Base-by-base conservation (phyloP, 345 rosid genomes). In the Eutrema yunnanense region DNA sequence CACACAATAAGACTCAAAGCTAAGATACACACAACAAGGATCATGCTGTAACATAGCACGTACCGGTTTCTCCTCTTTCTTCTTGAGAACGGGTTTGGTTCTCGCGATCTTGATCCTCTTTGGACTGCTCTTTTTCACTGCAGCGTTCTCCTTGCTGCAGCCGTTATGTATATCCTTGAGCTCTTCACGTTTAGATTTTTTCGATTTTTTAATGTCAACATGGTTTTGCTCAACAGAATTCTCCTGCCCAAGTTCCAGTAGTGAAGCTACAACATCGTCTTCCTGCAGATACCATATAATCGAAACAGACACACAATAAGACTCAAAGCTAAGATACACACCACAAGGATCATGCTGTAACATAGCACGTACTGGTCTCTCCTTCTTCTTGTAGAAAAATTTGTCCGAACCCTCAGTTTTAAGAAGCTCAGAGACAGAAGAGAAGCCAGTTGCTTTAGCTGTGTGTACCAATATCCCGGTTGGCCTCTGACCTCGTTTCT, bases 1-100 rank as follows among this genome's bases (percentile, higher is more conserved):
- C 26, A 22, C 26, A 22, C 26, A 22, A 22, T 22, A 22, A 32
- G 34, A 32, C 34, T 32, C 34, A 32, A 32, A 32, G 34, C 34
- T 32, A 32, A 32, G 34, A 32, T 4, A 5, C 34, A 4, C 6
- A 5, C 34, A 32, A 32, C 34, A 32, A 32, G 6, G 1, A 4
- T 32, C 34, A 4, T 6, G 4, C 34, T 32, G 5, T 5, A 32
- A 4, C 5, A 36, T 6, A 36, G 8, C 4, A 41, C 44, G 0
- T 41, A 41, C 44, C 16, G 50, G 2, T 46, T 46, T 1, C 64
- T 80, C 58, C 71, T 83, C 75, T 34, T 65, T 67, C 78, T 34
- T 76, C 48, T 76, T 27, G 22, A 41, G 43, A 22, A 40, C 22
- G 3, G 50, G 50, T 62, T 62, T 69, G 9, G 50, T 30, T 62